Conservation (phyloP, 345 rosid species). For the Toxicodendron radicans region DNA sequence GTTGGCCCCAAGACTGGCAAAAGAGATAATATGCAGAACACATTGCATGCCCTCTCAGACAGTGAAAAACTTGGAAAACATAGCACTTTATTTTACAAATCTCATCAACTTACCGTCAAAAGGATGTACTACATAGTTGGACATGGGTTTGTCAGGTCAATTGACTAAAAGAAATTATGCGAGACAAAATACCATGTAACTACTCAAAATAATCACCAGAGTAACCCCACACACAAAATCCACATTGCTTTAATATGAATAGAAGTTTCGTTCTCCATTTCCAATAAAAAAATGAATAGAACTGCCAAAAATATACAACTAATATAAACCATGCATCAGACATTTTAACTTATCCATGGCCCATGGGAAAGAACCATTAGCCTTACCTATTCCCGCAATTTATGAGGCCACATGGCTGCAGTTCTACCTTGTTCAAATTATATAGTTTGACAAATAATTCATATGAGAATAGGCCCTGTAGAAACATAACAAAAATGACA, state of each 20-base stretch:
- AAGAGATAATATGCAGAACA: neutral
- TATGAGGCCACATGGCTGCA: constrained; percentile 82
- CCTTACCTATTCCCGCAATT: constrained; percentile 93
- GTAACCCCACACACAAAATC: neutral
- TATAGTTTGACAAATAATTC: constrained; percentile 79
- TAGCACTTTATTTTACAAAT: neutral
- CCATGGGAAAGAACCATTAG: neutral
- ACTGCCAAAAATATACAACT: neutral
- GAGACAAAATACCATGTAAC: neutral
- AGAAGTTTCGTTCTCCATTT: too few relatives aligned
- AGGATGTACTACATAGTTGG: neutral
- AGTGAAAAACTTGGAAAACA: too few relatives aligned
- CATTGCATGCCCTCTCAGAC: neutral
- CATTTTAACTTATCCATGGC: constrained; percentile 7
- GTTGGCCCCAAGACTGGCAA: neutral
- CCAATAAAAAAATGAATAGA: too few relatives aligned
- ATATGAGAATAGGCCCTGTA: constrained; percentile 80
- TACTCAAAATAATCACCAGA: neutral
- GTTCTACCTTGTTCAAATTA: constrained; percentile 59
- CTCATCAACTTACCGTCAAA: neutral
- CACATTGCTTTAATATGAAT: neutral
- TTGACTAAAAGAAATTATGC: neutral
- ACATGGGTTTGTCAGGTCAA: neutral
- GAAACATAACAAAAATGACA: constrained; percentile 21
- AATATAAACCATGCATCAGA: neutral